Evolutionary conservation across 257 asterid species (phyloP).

Genomic region (Penstemon newberryi): DNA sequence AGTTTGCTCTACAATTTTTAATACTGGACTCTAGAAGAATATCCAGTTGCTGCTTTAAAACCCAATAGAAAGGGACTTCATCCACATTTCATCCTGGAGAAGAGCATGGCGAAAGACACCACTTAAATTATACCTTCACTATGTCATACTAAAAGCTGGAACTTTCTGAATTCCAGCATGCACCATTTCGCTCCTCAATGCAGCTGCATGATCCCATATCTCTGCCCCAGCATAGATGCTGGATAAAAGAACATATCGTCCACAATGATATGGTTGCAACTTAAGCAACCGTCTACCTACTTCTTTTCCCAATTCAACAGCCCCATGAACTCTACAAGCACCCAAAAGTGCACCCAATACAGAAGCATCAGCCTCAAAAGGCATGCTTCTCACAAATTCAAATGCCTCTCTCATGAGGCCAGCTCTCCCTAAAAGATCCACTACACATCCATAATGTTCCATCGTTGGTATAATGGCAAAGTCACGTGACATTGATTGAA

Average conservation of each 20-base stretch:
- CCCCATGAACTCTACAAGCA: conserved; percentile 80
- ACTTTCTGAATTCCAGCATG: conserved; percentile 66
- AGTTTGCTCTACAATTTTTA: neutral
- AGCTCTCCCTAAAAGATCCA: conserved; percentile 83
- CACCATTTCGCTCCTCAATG: conserved; percentile 61
- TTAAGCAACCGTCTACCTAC: conserved; percentile 56
- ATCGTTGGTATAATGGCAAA: conserved; percentile 49
- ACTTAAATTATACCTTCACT: conserved; percentile 27
- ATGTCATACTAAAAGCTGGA: conserved; percentile 65
- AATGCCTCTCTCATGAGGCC: conserved; percentile 70
- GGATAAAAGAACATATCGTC: conserved; percentile 63
- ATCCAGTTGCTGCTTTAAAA: neutral
- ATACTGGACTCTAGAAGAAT: no score
- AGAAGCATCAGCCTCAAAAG: conserved; percentile 74
- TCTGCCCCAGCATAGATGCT: conserved; percentile 76
- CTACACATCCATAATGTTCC: conserved; percentile 93
- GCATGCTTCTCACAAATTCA: conserved; percentile 63
- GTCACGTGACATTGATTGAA: conserved; percentile 51
- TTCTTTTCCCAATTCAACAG: conserved; percentile 61
- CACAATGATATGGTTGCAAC: conserved; percentile 65
- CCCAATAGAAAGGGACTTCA: neutral
- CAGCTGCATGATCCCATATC: conserved; percentile 74
- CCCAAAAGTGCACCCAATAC: conserved; percentile 82
- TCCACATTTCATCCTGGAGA: neutral
- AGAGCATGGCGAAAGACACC: conserved; percentile 13